phyloP scores from a whole-genome alignment of 1,139 yeast species.

The Geotrichum citri-aurantii region DNA sequence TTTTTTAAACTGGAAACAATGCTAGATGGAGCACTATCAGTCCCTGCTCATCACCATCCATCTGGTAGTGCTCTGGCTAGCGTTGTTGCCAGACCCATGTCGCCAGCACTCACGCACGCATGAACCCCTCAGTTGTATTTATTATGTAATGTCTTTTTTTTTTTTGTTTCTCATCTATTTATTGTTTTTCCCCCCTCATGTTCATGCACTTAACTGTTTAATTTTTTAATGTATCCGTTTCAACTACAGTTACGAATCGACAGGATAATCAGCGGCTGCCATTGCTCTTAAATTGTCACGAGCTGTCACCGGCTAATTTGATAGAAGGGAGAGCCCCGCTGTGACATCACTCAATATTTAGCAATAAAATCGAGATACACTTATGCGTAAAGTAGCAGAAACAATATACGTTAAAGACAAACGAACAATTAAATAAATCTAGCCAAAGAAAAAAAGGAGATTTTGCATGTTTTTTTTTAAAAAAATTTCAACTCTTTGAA shows the following conservation, averaged over 20 bases:
- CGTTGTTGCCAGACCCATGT: background rate
- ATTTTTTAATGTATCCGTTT: background rate
- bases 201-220: background rate
- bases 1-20: slow-evolving; percentile 45
- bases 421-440: too few species aligned
- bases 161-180: background rate
- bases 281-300: background rate
- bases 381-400: too few species aligned
- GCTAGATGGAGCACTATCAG: background rate
- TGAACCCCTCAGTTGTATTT: background rate
- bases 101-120: background rate
- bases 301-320: background rate
- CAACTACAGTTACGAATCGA: background rate
- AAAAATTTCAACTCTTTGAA: too few species aligned
- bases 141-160: background rate
- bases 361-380: too few species aligned
- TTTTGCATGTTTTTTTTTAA: too few species aligned
- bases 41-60: background rate
- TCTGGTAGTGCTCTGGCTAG: background rate
- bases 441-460: too few species aligned
- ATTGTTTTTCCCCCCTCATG: background rate
- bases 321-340: background rate
- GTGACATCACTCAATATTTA: background rate
- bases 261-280: background rate
- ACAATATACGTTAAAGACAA: too few species aligned